A percentile compares a stretch with the other conserved stretches of the same genome.
Conservation (phyloP, 768 basidiomycete species). For the button mushroom (Agaricus bisporus) region DNA sequence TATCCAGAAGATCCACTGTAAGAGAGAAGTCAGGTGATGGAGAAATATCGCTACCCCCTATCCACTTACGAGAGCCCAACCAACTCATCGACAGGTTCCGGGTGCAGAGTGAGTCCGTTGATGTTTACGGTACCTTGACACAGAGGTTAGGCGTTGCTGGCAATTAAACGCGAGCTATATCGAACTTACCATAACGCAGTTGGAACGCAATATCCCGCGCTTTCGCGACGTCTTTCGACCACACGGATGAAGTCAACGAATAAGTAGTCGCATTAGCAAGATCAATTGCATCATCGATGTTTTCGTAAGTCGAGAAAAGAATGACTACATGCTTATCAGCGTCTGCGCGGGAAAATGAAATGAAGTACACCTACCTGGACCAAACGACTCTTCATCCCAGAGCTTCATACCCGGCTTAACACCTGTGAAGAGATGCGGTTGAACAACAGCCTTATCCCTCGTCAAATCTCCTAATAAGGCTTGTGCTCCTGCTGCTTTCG, state of each 20-base stretch:
- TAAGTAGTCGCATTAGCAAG: constrained; percentile 50
- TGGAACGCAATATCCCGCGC: constrained; percentile 40
- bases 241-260: constrained; percentile 44
- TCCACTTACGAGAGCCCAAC: constrained; percentile 40
- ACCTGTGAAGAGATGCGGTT: constrained; percentile 44
- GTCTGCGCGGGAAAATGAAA: no score
- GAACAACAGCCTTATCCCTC: constrained; percentile 34
- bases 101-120: constrained; percentile 48
- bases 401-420: constrained; percentile 43
- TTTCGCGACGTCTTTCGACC: constrained; percentile 39
- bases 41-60: neutral
- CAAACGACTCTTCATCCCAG: constrained; percentile 59
- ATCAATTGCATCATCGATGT: constrained; percentile 47
- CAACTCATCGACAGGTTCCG: constrained; percentile 30
- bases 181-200: constrained; percentile 37
- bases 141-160: neutral
- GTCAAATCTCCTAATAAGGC: constrained; percentile 37
- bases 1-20: constrained; percentile 42
- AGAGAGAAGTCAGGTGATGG: neutral
- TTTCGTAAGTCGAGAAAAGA: constrained; percentile 37
- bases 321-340: constrained; percentile 25
- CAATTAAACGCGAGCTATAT: neutral
- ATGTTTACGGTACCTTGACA: constrained; percentile 43
- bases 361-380: constrained; percentile 35
- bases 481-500: constrained; percentile 37